These are phyloP conservation scores for Pichia deserticola DNA, from an alignment of 805 yeast genomes.

Conservation along the genomic window DNA sequence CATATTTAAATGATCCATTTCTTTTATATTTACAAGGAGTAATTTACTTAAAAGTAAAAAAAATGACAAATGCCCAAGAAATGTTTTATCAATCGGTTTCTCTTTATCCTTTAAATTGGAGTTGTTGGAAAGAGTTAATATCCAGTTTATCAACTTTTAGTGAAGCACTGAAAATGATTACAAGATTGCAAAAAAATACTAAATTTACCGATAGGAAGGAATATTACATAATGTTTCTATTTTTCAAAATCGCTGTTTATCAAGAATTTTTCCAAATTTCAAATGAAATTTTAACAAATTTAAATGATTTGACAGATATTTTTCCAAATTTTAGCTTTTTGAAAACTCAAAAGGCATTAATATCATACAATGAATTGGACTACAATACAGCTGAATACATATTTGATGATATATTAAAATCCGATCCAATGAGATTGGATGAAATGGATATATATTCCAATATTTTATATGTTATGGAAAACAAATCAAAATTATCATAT, in stretches of 20 bases:
- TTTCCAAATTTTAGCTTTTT: constrained; percentile 74
- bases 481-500: constrained; percentile 72
- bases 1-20: constrained; percentile 41
- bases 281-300: constrained; percentile 39
- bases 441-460: constrained; percentile 93
- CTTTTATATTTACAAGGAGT: constrained; percentile 68
- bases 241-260: constrained; percentile 58
- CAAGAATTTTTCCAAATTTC: constrained; percentile 78
- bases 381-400: constrained; percentile 70
- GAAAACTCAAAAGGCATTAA: constrained; percentile 73
- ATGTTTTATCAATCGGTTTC: constrained; percentile 54
- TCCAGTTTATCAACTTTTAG: constrained; percentile 54
- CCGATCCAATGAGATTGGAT: constrained; percentile 82
- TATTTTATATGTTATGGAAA: constrained; percentile 89
- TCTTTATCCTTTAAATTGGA: constrained; percentile 83
- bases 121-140: constrained; percentile 80
- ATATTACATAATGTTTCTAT: constrained; percentile 27
- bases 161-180: constrained; percentile 41
- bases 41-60: constrained; percentile 54
- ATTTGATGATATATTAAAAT: constrained; percentile 64
- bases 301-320: constrained; percentile 40
- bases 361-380: constrained; percentile 79
- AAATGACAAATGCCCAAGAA: constrained; percentile 52
- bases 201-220: constrained; percentile 24
- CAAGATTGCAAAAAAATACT: constrained; percentile 32